phyloP scores from a whole-genome alignment of 768 basidiomycete genomes.

The Clavulina sp. region DNA sequence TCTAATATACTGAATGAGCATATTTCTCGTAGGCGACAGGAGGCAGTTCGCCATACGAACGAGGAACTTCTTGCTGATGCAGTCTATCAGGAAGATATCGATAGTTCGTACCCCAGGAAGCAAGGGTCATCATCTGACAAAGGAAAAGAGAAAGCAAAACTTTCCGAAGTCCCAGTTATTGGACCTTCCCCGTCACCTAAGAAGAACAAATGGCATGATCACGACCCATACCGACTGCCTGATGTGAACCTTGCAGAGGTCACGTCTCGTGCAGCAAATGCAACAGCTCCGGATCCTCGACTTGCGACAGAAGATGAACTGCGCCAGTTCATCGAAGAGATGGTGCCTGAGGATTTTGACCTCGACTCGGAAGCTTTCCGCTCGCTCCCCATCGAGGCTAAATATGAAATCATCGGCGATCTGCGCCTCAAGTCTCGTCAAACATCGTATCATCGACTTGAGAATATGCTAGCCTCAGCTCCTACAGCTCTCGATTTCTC shows the following conservation, averaged over 20 bases:
- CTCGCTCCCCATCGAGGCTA: slow-evolving; percentile 85
- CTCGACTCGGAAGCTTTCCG: slow-evolving; percentile 77
- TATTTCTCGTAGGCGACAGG: not conserved
- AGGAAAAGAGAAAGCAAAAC: not conserved
- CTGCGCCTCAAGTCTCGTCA: slow-evolving; percentile 86
- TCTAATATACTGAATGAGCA: not conserved
- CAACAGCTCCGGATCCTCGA: slow-evolving; percentile 63
- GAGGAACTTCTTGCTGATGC: slow-evolving; percentile 29
- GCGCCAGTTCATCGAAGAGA: slow-evolving; percentile 82
- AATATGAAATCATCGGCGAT: slow-evolving; percentile 97
- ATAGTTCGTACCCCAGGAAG: slow-evolving; percentile 35
- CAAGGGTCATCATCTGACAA: not conserved
- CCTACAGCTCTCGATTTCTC: slow-evolving; percentile 87
- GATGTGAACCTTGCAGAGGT: slow-evolving; percentile 53
- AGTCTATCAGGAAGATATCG: slow-evolving; percentile 80
- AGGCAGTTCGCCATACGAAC: not conserved
- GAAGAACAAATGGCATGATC: slow-evolving; percentile 16
- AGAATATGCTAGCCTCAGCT: slow-evolving; percentile 71
- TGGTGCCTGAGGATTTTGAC: slow-evolving; percentile 92
- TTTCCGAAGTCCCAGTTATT: not conserved
- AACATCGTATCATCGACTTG: slow-evolving; percentile 78
- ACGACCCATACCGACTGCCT: slow-evolving; percentile 89
- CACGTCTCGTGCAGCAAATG: slow-evolving; percentile 42
- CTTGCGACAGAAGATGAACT: slow-evolving; percentile 94
- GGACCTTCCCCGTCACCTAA: slow-evolving; percentile 5